phyloP scores from a whole-genome alignment of 2,329 filamentous ascomycete species.

The Trichophyton schoenleinii region DNA sequence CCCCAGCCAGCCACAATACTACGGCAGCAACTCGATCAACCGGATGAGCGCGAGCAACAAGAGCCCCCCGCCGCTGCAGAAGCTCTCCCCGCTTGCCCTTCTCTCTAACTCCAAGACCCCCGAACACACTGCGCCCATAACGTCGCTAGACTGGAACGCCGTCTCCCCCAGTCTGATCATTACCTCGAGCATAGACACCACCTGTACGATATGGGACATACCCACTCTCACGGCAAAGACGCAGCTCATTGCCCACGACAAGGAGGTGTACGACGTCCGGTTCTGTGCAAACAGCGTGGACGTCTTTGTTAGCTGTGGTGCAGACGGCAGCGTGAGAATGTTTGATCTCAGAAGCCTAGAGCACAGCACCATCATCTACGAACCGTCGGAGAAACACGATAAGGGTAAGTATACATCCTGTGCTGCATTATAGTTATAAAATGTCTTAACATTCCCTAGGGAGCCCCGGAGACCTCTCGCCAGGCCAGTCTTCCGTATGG shows the following conservation, averaged over 20 bases:
- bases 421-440: neutral
- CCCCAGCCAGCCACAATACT: constrained; percentile 41
- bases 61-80: constrained; percentile 46
- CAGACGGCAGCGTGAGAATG: constrained; percentile 96
- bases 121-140: constrained; percentile 92
- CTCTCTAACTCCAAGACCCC: constrained; percentile 97
- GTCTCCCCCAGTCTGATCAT: constrained; percentile 95
- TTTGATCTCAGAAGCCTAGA: constrained; percentile 93
- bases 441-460: constrained; percentile 16
- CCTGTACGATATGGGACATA: constrained; percentile 99
- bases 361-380: constrained; percentile 98
- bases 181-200: constrained; percentile 96
- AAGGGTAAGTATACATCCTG: constrained; percentile 39
- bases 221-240: constrained; percentile 96
- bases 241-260: constrained; percentile 95
- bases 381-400: constrained; percentile 75
- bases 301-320: constrained; percentile 94
- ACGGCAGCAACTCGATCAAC: constrained; percentile 54
- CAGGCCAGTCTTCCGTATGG: constrained; percentile 42
- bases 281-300: constrained; percentile 99
- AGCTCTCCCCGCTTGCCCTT: constrained; percentile 82
- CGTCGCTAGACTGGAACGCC: constrained; percentile 95
- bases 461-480: constrained; percentile 48
- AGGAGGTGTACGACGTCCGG: constrained; percentile 95
- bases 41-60: constrained; percentile 48